Evolutionary conservation across 2,329 filamentous ascomycete species (phyloP), one percentile per base, ranked within the genome.

Genomic region (Curvularia hawaiiensis): DNA sequence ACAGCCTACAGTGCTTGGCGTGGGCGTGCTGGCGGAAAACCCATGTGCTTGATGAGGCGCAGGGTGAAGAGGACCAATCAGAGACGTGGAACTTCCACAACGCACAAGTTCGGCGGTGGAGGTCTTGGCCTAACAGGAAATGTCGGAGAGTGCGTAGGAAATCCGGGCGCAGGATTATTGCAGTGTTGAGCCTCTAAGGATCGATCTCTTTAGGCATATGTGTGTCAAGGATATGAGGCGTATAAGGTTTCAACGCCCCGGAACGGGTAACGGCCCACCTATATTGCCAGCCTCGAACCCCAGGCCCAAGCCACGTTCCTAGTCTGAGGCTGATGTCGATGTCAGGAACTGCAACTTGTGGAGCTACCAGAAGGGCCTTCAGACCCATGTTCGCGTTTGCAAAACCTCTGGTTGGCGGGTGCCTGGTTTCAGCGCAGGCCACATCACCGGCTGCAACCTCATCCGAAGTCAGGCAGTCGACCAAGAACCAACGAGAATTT

Each of bases 61-160:
- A 30, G n/a, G 7, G 48, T 5, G 35, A n/a, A 44, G 20, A 33
- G n/a, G 58, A 43, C 57, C 53, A 63, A 69, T 56, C 51, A 61
- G 49, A 46, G 44, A 20, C 11, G 35, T 31, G 28, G 22, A 47
- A 48, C n/a, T 40, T 26, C 44, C 28, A 41, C 48, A 46, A 45
- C 35, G 44, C 46, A n/a, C 18, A 31, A 49, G 49, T 55, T 39
- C 46, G 44, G 51, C 49, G 28, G 47, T 60, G 54, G 46, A 53
- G 41, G 22, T 40, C 64, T 66, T 65, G 64, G 64, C 65, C 59
- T 63, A 54, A 68, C 64, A 60, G 20, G 39, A 50, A 35, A 20
- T 47, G 67, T 70, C 56, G 54, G 59, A 68, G 58, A 57, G 16
- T 41, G 31, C 53, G 61, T 60, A 63, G 57, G 62, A 65, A 59